These are phyloP conservation scores for Leccinum subrobustum DNA, from an alignment of 1,284 basidiomycete species.

Conservation along the genomic window DNA sequence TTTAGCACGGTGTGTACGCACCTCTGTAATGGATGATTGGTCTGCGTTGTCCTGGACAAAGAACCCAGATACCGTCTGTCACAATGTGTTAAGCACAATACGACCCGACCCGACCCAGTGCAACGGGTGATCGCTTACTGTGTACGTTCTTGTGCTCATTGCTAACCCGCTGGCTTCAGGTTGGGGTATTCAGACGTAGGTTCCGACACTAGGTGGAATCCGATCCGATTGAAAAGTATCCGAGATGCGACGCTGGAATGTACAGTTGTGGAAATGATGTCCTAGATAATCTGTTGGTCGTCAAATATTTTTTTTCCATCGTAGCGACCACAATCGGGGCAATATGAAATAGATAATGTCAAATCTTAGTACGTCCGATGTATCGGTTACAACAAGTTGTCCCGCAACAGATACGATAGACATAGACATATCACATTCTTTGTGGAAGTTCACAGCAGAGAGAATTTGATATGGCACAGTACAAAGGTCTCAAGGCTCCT, in stretches of 20 bases:
- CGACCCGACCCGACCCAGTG: neutral
- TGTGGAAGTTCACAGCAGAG: neutral
- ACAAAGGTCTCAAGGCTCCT: neutral
- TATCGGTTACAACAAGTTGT: neutral
- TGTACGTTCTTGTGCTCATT: constrained; percentile 15
- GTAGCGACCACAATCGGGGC: neutral
- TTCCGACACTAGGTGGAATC: neutral
- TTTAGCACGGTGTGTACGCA: neutral
- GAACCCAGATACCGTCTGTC: constrained; percentile 22
- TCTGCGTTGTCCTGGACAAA: constrained; percentile 22
- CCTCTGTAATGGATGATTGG: constrained; percentile 4
- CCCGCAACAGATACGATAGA: neutral
- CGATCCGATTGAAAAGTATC: neutral
- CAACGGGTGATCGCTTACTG: constrained; percentile 7
- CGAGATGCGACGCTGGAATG: neutral
- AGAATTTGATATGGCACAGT: neutral
- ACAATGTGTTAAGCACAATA: neutral
- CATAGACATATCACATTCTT: too few species aligned
- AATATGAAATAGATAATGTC: neutral
- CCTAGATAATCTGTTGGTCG: neutral
- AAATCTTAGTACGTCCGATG: neutral
- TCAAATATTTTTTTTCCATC: neutral
- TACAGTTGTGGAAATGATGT: neutral
- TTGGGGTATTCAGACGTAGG: neutral
- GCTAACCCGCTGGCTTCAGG: neutral